Evolutionary conservation across 208 protist species (phyloP), one percentile per base, ranked within the genome.

Genomic region (Trypanosoma theileri): DNA sequence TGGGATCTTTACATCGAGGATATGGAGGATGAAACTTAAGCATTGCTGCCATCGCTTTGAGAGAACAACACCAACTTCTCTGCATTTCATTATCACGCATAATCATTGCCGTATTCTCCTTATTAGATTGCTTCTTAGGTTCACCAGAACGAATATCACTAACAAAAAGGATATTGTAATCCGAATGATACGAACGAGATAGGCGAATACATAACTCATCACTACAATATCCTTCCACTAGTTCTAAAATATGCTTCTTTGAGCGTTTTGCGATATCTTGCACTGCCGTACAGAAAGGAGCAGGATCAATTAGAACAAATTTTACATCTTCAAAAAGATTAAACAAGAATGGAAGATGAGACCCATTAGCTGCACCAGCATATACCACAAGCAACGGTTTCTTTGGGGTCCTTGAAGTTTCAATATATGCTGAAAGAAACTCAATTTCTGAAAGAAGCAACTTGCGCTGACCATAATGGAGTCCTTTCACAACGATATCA

Each of bases 1-100:
- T 28, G 3, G 60, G 44, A 41, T 90, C 83, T 40, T 60, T 65
- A 42, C 80, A 81, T 31, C 69, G 60, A 10, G 82, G 87, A 75
- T 97, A 99, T 8, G 97, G 95, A 50, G 98, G 92, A 61, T 97
- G 85, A 66, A 98, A 99, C 71, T 99, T 99, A 26, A 99, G 85
- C 86, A 99, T 86, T 22, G 85, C 86, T 11, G 68, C 75, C 24
- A 81, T 42, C 19, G 95, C 91, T 21, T 80, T 63, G 19, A 99
- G 82, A 2, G 90, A 81, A 31, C 77, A 79, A 72, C 92, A 93
- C 93, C 93, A 98, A 22, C 86, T 75, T 62, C 76, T 63, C 77
- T 98, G 96, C 35, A 77, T 63, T 14, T 81, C 73, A 66, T 96
- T 97, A 80, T 97, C 92, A 42, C 62, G 73, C 63, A 77, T 58